Conservation (phyloP, 768 basidiomycete genomes). For the Phanerochaete carnosa region DNA sequence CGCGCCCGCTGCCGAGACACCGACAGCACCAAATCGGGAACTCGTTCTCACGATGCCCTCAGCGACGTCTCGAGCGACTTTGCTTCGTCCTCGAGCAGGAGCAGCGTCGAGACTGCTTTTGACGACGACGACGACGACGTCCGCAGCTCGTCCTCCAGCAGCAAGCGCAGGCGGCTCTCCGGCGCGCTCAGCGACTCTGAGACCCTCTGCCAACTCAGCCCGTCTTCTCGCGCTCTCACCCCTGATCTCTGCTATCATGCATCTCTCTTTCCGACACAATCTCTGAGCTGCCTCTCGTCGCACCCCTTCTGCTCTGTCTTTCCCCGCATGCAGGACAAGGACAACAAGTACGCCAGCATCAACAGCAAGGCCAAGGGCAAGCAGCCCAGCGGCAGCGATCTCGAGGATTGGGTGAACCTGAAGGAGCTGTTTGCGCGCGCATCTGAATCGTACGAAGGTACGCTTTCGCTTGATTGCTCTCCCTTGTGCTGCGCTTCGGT, state of each 20-base stretch:
- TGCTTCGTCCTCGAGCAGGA: not conserved
- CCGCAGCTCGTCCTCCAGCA: slow-evolving; percentile 17
- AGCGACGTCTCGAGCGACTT: slow-evolving; percentile 1
- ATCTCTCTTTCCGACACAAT: slow-evolving; percentile 2
- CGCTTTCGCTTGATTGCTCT: not conserved
- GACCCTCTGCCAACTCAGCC: slow-evolving; percentile 5
- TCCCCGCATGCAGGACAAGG: not conserved
- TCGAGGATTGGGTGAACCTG: slow-evolving; percentile 64
- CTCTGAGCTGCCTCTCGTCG: not conserved
- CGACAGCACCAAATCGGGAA: slow-evolving; percentile 10
- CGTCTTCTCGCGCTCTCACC: slow-evolving; percentile 9
- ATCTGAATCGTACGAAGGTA: slow-evolving; percentile 32
- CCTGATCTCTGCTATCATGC: slow-evolving; percentile 10
- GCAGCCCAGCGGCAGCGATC: slow-evolving; percentile 15
- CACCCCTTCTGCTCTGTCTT: slow-evolving; percentile 7
- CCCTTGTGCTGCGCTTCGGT: not conserved
- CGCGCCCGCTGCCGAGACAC: slow-evolving; percentile 17
- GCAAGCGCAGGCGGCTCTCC: slow-evolving; percentile 24
- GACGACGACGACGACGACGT: slow-evolving; percentile 20
- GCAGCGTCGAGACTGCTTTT: slow-evolving; percentile 12
- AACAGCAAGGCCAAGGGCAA: slow-evolving; percentile 13
- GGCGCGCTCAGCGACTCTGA: slow-evolving; percentile 15
- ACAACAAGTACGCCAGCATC: slow-evolving; percentile 15
- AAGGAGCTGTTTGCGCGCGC: slow-evolving; percentile 61
- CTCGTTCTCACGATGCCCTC: slow-evolving; percentile 14